Evolutionary conservation across 345 rosid genomes (phyloP).

Genomic region (Aquilaria malaccensis): DNA sequence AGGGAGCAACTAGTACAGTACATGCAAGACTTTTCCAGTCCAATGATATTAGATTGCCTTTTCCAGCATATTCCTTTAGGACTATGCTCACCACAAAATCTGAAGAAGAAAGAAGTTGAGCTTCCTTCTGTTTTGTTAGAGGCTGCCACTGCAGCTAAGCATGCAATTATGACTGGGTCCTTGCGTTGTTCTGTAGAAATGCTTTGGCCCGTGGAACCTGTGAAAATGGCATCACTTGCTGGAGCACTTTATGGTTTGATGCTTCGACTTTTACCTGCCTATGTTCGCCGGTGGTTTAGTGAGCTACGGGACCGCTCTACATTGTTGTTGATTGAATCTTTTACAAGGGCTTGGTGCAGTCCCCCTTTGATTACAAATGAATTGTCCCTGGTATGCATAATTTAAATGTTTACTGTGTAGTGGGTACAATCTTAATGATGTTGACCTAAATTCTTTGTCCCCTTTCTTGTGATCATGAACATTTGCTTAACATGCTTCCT

Average conservation of each 20-base stretch:
- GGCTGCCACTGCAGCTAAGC: conserved; percentile 65
- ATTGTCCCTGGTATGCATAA: conserved; percentile 68
- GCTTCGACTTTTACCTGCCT: conserved; percentile 89
- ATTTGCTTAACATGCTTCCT: too few relatives aligned
- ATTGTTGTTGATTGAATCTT: conserved; percentile 61
- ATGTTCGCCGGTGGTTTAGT: conserved; percentile 86
- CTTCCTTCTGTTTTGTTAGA: conserved; percentile 44
- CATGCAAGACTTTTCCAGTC: conserved; percentile 56
- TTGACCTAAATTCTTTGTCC: background rate
- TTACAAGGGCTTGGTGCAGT: conserved; percentile 93
- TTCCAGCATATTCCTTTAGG: conserved; percentile 88
- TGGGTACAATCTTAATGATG: background rate
- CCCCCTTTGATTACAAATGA: conserved; percentile 72
- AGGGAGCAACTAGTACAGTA: conserved; percentile 78
- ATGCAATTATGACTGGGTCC: conserved; percentile 59
- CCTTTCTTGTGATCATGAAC: too few relatives aligned
- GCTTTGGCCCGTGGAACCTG: conserved; percentile 70
- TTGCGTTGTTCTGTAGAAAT: conserved; percentile 62
- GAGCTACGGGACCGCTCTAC: conserved; percentile 78
- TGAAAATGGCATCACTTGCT: conserved; percentile 70
- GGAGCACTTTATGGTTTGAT: conserved; percentile 84
- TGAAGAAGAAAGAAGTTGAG: conserved; percentile 69
- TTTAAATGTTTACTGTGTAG: too few relatives aligned
- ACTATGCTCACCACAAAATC: conserved; percentile 38
- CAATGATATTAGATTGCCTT: conserved; percentile 72